Evolutionary conservation across 2,329 filamentous ascomycete species (phyloP).

Genomic region (Ambrosiella cleistominuta): DNA sequence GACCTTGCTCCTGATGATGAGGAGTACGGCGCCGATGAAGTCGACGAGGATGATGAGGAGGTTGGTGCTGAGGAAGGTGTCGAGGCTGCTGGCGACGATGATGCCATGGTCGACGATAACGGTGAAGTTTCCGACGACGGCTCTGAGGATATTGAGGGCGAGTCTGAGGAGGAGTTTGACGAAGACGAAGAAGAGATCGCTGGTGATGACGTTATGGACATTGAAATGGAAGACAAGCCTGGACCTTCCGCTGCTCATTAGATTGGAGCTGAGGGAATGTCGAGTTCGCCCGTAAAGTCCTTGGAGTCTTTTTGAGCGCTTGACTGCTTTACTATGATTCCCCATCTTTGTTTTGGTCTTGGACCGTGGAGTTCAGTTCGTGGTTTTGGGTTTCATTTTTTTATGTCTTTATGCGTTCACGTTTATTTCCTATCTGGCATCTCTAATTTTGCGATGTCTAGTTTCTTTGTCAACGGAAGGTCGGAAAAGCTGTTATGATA

Average conservation of each 20-base stretch:
- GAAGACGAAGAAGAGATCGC: constrained; percentile 31
- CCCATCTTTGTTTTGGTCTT: constrained; percentile 9
- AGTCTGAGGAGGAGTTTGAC: constrained; percentile 55
- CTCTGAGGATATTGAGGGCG: constrained; percentile 62
- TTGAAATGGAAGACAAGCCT: constrained; percentile 26
- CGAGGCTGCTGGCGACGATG: constrained; percentile 40
- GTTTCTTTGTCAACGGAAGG: not conserved
- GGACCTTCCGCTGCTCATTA: constrained; percentile 16
- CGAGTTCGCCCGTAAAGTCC: constrained; percentile 6
- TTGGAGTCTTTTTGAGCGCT: constrained; percentile 7
- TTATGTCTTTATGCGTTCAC: not conserved
- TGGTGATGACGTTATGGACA: constrained; percentile 33
- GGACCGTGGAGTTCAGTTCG: constrained; percentile 10
- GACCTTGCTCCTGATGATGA: constrained; percentile 73
- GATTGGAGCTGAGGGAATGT: constrained; percentile 5
- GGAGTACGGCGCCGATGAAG: constrained; percentile 81
- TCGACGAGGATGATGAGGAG: constrained; percentile 48
- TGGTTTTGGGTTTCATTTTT: constrained; percentile 9
- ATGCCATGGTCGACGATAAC: constrained; percentile 28
- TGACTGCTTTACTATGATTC: constrained; percentile 8
- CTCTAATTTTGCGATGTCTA: constrained; percentile 3
- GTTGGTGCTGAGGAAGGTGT: constrained; percentile 32
- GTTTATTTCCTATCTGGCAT: not conserved
- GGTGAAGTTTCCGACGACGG: constrained; percentile 55
- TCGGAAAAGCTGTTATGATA: not conserved